Evolutionary conservation across 768 basidiomycete genomes (phyloP), one percentile per base, ranked within the genome.

Genomic region (Mycena olivaceomarginata): DNA sequence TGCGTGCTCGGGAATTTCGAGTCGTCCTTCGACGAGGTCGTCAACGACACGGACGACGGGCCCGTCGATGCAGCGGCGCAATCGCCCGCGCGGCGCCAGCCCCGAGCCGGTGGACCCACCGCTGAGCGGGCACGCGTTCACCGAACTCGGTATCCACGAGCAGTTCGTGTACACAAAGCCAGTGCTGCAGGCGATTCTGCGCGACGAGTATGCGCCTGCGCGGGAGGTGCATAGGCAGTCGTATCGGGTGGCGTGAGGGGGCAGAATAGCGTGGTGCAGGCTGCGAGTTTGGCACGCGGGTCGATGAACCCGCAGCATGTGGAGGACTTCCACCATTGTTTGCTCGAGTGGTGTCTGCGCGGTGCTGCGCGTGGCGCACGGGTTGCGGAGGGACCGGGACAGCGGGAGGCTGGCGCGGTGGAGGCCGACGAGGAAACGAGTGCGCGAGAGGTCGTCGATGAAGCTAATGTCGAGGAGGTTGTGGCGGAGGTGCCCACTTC

Each of bases 91-190:
- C n/a, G 67, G 73, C 10, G 25, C 20, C 18, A 91, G 89, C 72
- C 89, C 91, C 5, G 82, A 84, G 25, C 89, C 89, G 12, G 70
- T 69, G 6, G 82, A 88, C 45, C 89, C 91, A 39, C 85, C 88
- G 16, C 90, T 92, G 2, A 71, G 84, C 16, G 79, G 82, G 3
- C 80, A 81, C 0, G 83, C 84, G n/a, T 95, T 94, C 77, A 81
- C 78, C 53, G 83, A 87, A 25, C 87, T 95, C 41, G 70, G 87
- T 8, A 87, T 94, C 9, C 86, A 86, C 22, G 84, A 90, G 51
- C 94, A 96, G 78, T 91, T 96, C 71, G 89, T 85, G 13, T 95
- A 94, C 80, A 87, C 90, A 39, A 95, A 93, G 76, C 92, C 92
- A 2, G 87, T 95, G 16, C 84, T 96, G 57, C 84, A 80, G 37